Conservation (phyloP, 1,139 yeast genomes). For the Debaryomycetaceae sp. region DNA sequence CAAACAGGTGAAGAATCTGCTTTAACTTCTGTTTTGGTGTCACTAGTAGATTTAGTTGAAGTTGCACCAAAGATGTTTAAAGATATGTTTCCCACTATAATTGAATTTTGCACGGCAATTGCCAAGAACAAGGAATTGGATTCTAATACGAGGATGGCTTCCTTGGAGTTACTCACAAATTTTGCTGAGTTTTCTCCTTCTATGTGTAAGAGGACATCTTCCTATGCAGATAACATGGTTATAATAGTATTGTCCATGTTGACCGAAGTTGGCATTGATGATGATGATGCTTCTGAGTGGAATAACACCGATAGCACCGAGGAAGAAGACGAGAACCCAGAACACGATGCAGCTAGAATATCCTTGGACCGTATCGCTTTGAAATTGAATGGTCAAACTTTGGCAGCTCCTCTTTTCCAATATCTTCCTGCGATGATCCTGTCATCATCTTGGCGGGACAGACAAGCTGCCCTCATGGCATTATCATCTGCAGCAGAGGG, state of each 20-base stretch:
- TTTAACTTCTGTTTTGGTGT: conserved; percentile 81
- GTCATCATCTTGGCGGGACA: conserved; percentile 83
- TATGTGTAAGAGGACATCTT: conserved; percentile 83
- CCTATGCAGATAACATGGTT: conserved; percentile 71
- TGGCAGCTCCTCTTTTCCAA: conserved; percentile 84
- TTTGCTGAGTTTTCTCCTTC: conserved; percentile 92
- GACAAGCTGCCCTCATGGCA: conserved; percentile 97
- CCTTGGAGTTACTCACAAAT: conserved; percentile 82
- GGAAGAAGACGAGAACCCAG: conserved; percentile 82
- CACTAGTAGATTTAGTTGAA: conserved; percentile 84
- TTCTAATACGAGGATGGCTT: conserved; percentile 73
- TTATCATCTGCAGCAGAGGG: conserved; percentile 97
- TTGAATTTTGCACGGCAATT: conserved; percentile 79
- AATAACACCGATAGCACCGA: conserved; percentile 75
- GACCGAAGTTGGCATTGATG: conserved; percentile 90
- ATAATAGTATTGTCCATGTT: conserved; percentile 75
- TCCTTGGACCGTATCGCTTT: conserved; percentile 86
- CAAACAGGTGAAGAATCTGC: conserved; percentile 77
- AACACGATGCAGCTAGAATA: conserved; percentile 90
- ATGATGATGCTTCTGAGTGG: conserved; percentile 86
- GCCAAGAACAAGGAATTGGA: conserved; percentile 80
- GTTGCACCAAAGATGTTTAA: conserved; percentile 93
- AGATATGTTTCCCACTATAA: conserved; percentile 82
- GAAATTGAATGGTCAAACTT: conserved; percentile 74
- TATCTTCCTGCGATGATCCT: conserved; percentile 79